Base-by-base conservation (phyloP, 768 basidiomycete genomes). In the Trametes cubensis region DNA sequence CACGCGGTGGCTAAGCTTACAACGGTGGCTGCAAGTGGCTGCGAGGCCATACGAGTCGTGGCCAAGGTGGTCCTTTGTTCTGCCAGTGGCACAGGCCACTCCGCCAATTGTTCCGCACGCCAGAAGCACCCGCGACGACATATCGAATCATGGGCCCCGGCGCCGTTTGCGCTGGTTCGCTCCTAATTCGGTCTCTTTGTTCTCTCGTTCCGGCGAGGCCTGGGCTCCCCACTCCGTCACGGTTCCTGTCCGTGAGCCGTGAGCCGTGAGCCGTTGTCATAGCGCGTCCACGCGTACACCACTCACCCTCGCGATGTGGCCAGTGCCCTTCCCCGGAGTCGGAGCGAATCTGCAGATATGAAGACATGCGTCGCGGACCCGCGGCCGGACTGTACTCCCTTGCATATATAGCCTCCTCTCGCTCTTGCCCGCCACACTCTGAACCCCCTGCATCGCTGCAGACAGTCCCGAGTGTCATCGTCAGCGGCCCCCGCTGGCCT, bases 101-200 rank as follows among this genome's bases (percentile, higher is more conserved):
- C 60, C 60, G 47, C 63, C 63, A 55, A 55, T 58, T 58, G 57
- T 58, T 58, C 62, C 62, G 56, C 40, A 15, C 62, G 56, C 55
- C 56, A 56, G 62, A 58, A 58, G 55, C 54, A 55, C 47, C 38
- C 21, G 41, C 61, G 54, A 39, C 61, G 55, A 49, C 54, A 58
- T 41, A 26, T 58, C 57, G 48, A 58, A 50, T 50, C 47, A 58
- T 39, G 42, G 49, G 13, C 53, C 42, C 41, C 50, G 50, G 46
- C 34, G 34, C 28, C 25, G 49, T 63, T 58, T 59, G 57, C 46
- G 46, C 46, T 59, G 41, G 62, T 15, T 23, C 55, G 25, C 25
- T 18, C 61, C 57, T 41, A 59, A 55, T 49, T 40, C 39, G 58
- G 56, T 40, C 39, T 49, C 62, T 63, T 63, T 63, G 62, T 63